phyloP scores from a whole-genome alignment of 2,329 filamentous ascomycete species.

The Drechslerella dactyloides region DNA sequence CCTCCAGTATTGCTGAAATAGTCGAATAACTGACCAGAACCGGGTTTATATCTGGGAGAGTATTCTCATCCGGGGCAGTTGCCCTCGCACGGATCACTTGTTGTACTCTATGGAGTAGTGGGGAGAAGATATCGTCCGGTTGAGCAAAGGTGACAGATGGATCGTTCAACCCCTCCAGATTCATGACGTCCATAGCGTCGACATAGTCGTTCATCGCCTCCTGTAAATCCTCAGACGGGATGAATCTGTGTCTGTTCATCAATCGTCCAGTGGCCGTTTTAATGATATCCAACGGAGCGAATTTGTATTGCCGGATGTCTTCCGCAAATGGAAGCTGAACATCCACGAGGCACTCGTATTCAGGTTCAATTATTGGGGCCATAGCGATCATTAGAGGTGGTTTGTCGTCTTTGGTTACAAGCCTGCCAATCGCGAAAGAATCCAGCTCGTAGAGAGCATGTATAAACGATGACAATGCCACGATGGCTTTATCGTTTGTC shows the following conservation, averaged over 20 bases:
- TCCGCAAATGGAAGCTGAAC: constrained; percentile 86
- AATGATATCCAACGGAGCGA: constrained; percentile 86
- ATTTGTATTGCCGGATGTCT: constrained; percentile 87
- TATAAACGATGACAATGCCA: constrained; percentile 87
- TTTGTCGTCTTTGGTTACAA: constrained; percentile 83
- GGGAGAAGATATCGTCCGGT: constrained; percentile 78
- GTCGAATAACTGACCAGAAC: constrained; percentile 74
- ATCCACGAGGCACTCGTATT: constrained; percentile 86
- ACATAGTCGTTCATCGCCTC: constrained; percentile 90
- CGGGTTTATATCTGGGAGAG: constrained; percentile 67
- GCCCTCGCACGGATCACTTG: constrained; percentile 84
- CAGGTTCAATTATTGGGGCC: constrained; percentile 76
- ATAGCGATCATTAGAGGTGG: constrained; percentile 78
- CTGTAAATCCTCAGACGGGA: constrained; percentile 76
- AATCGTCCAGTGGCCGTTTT: constrained; percentile 83
- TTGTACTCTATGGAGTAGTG: constrained; percentile 84
- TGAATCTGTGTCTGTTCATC: constrained; percentile 79
- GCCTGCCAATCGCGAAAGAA: constrained; percentile 81
- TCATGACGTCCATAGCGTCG: constrained; percentile 86
- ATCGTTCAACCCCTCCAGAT: constrained; percentile 70
- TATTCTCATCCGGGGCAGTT: constrained; percentile 70
- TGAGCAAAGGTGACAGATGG: constrained; percentile 63
- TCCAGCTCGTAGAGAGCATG: constrained; percentile 85
- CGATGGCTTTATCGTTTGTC: constrained; percentile 77
- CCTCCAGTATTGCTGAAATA: constrained; percentile 71